A percentile compares a stretch with the other conserved stretches of the same genome.
phyloP scores from a whole-genome alignment of 768 basidiomycete species.

The Sarcodon sp. region DNA sequence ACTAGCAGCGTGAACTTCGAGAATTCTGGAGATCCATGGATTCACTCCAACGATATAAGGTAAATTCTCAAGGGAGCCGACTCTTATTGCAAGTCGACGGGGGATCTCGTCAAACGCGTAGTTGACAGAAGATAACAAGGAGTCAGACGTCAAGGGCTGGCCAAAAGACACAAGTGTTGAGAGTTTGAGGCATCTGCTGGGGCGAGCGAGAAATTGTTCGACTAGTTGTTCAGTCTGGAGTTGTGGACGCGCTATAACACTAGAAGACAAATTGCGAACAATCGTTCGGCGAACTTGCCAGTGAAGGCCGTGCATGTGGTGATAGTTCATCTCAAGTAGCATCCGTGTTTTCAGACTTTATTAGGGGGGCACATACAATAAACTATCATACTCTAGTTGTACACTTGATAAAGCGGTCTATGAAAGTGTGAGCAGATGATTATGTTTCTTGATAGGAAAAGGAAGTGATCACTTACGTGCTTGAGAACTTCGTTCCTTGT shows the following conservation, averaged over 20 bases:
- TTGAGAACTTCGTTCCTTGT: constrained; percentile 96
- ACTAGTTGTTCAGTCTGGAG: constrained; percentile 41
- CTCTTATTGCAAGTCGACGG: constrained; percentile 59
- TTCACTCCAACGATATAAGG: constrained; percentile 88
- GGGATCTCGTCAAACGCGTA: constrained; percentile 72
- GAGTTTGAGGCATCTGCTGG: constrained; percentile 60
- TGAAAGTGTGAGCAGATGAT: constrained; percentile 5
- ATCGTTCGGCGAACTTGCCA: constrained; percentile 7
- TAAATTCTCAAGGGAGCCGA: constrained; percentile 59
- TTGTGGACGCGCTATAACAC: too few relatives aligned
- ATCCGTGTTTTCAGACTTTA: neutral
- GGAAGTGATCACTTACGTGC: constrained; percentile 52
- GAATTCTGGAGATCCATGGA: constrained; percentile 65
- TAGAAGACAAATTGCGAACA: neutral
- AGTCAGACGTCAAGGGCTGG: constrained; percentile 55
- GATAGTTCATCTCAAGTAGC: neutral
- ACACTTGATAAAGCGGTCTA: constrained; percentile 87
- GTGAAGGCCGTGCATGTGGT: too few relatives aligned
- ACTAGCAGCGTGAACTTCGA: constrained; percentile 56
- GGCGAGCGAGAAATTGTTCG: constrained; percentile 46
- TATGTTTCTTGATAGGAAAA: neutral
- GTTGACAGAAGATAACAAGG: constrained; percentile 60
- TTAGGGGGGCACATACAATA: constrained; percentile 2
- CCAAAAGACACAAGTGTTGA: constrained; percentile 66
- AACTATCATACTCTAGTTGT: constrained; percentile 46